A percentile compares a stretch with the other conserved stretches of the same genome.
phyloP scores from a whole-genome alignment of 2,329 filamentous ascomycete species.

The Fusarium redolens region DNA sequence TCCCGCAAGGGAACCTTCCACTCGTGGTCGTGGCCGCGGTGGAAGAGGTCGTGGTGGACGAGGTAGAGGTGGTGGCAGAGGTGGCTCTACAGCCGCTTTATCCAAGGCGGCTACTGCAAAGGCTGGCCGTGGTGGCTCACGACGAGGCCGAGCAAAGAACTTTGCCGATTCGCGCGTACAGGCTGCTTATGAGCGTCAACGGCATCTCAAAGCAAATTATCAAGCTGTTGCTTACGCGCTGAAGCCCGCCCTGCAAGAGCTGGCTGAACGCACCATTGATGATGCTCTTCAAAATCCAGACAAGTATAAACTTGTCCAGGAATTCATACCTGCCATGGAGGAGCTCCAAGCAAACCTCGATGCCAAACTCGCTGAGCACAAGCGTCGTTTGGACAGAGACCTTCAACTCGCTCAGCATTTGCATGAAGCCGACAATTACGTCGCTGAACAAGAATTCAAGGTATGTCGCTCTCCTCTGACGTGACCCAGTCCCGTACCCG shows the following conservation, averaged over 20 bases:
- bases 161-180: slow-evolving; percentile 66
- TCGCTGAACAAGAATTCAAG: slow-evolving; percentile 51
- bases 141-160: slow-evolving; percentile 66
- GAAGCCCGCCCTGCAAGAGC: slow-evolving; percentile 73
- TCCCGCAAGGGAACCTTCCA: slow-evolving; percentile 51
- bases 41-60: slow-evolving; percentile 49
- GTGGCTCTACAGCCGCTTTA: slow-evolving; percentile 47
- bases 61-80: slow-evolving; percentile 47
- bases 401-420: slow-evolving; percentile 54
- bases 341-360: slow-evolving; percentile 57
- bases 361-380: slow-evolving; percentile 47
- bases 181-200: slow-evolving; percentile 71
- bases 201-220: slow-evolving; percentile 74
- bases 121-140: slow-evolving; percentile 52
- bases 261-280: slow-evolving; percentile 70
- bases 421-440: slow-evolving; percentile 49
- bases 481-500: slow-evolving; percentile 30
- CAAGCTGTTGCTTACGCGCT: slow-evolving; percentile 70
- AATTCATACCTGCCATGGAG: slow-evolving; percentile 63
- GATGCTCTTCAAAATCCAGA: slow-evolving; percentile 66
- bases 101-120: slow-evolving; percentile 52
- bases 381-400: slow-evolving; percentile 50
- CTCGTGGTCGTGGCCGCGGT: slow-evolving; percentile 52
- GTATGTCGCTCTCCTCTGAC: slow-evolving; percentile 47
- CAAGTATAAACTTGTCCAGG: slow-evolving; percentile 63